A percentile compares a stretch with the other conserved stretches of the same genome.
Evolutionary conservation across 1,284 basidiomycete species (phyloP).

Genomic region (Psilocybe mexicana): DNA sequence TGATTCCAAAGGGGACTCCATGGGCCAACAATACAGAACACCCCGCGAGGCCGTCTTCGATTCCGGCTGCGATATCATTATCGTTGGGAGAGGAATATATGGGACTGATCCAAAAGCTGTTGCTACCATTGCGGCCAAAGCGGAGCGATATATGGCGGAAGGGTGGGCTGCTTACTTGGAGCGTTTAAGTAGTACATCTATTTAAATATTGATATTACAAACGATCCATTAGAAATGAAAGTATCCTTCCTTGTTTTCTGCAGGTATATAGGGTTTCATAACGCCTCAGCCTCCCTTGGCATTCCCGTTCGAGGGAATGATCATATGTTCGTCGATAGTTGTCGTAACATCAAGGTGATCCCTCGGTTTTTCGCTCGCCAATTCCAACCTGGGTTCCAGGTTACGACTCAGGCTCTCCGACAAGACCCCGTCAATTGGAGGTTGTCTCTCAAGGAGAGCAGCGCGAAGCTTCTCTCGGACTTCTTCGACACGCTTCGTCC

Average conservation of each 20-base stretch:
- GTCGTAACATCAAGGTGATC: slow-evolving; percentile 17
- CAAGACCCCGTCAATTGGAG: slow-evolving; percentile 13
- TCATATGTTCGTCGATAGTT: slow-evolving; percentile 40
- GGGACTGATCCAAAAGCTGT: slow-evolving; percentile 61
- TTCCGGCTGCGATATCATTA: slow-evolving; percentile 95
- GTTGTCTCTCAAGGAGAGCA: slow-evolving; percentile 55
- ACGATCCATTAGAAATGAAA: too few species aligned
- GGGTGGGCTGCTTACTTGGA: slow-evolving; percentile 93
- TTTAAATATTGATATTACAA: background rate
- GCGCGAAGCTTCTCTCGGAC: slow-evolving; percentile 72
- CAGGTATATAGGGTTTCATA: too few species aligned
- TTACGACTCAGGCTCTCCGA: slow-evolving; percentile 16
- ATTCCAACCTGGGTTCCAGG: slow-evolving; percentile 6
- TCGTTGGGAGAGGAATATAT: slow-evolving; percentile 96
- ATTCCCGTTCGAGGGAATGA: slow-evolving; percentile 28
- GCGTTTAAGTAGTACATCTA: slow-evolving; percentile 27
- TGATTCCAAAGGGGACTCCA: slow-evolving; percentile 78
- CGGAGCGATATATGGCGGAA: slow-evolving; percentile 80
- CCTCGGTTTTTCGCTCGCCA: slow-evolving; percentile 17
- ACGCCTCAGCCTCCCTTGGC: slow-evolving; percentile 1
- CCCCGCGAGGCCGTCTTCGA: slow-evolving; percentile 84
- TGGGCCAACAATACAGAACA: slow-evolving; percentile 97
- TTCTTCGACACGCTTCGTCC: slow-evolving; percentile 76
- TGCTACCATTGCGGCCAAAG: slow-evolving; percentile 64
- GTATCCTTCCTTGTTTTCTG: too few species aligned